These are phyloP conservation scores for Aspergillus sp. DNA, from an alignment of 2,329 filamentous ascomycete genomes.

Conservation along the genomic window DNA sequence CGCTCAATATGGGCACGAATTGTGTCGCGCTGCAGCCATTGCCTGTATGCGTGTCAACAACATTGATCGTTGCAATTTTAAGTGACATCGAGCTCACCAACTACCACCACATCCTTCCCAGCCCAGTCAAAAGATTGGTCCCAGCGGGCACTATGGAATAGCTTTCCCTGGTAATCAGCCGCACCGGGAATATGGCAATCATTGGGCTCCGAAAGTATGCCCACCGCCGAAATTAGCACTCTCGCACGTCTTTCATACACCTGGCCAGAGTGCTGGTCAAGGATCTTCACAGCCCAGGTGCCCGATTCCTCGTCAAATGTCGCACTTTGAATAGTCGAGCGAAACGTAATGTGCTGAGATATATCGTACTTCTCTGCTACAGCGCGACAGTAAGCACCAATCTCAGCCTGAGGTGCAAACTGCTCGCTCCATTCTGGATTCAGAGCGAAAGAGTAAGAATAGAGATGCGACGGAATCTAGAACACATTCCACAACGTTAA, in stretches of 20 bases:
- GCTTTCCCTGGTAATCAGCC: slow-evolving; percentile 34
- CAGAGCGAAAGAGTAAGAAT: slow-evolving; percentile 45
- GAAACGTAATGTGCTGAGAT: slow-evolving; percentile 21
- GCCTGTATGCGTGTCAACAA: slow-evolving; percentile 22
- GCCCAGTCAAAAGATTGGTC: slow-evolving; percentile 40
- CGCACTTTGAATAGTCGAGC: slow-evolving; percentile 20
- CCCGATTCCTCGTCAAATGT: background rate
- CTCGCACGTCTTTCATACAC: slow-evolving; percentile 21
- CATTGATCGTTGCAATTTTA: background rate
- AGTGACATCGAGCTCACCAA: slow-evolving; percentile 28
- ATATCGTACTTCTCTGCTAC: slow-evolving; percentile 23
- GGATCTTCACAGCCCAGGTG: slow-evolving; percentile 6
- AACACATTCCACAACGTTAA: background rate
- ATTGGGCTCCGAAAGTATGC: slow-evolving; percentile 27
- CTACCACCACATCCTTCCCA: slow-evolving; percentile 39
- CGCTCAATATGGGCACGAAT: slow-evolving; percentile 47
- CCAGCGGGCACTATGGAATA: slow-evolving; percentile 46
- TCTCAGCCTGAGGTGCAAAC: slow-evolving; percentile 37
- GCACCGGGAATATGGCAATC: slow-evolving; percentile 29
- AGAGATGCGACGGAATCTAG: slow-evolving; percentile 41
- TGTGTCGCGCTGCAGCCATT: slow-evolving; percentile 52
- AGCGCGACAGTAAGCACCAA: slow-evolving; percentile 28
- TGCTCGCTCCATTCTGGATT: slow-evolving; percentile 43
- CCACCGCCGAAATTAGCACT: slow-evolving; percentile 33
- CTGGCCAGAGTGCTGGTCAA: slow-evolving; percentile 1